phyloP scores from a whole-genome alignment of 78 protist species.

The Dictyostelium intermedium region DNA sequence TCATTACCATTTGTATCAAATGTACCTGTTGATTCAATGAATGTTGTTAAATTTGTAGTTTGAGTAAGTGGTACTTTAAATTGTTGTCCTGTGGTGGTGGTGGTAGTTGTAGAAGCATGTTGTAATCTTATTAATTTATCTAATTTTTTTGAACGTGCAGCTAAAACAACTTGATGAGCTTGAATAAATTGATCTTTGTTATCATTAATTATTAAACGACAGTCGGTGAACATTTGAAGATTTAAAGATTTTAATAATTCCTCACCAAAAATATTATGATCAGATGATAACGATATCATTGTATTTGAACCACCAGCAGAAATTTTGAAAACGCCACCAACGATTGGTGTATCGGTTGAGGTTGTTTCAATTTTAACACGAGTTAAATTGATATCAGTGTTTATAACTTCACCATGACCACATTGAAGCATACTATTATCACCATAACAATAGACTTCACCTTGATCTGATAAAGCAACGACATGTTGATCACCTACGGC shows the following conservation, averaged over 20 bases:
- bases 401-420: conserved; percentile 24
- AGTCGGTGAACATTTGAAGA: not conserved
- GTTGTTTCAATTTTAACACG: not conserved
- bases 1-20: not conserved
- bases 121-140: not conserved
- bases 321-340: conserved; percentile 35
- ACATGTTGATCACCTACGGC: conserved; percentile 53
- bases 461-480: conserved; percentile 18
- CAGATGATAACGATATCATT: conserved; percentile 31
- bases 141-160: conserved; percentile 21
- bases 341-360: not conserved
- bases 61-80: not conserved
- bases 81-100: not conserved
- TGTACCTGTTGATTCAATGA: not conserved
- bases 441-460: conserved; percentile 58
- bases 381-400: not conserved
- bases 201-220: not conserved
- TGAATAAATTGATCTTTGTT: not conserved
- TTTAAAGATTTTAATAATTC: conserved; percentile 10
- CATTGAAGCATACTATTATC: not conserved
- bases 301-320: conserved; percentile 35
- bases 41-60: not conserved
- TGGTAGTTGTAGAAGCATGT: not conserved
- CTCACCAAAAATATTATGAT: conserved; percentile 40
- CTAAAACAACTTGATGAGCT: conserved; percentile 14